These are phyloP conservation scores for Trypanosoma platydactyli DNA, from an alignment of 208 protist genomes.

Conservation along the genomic window DNA sequence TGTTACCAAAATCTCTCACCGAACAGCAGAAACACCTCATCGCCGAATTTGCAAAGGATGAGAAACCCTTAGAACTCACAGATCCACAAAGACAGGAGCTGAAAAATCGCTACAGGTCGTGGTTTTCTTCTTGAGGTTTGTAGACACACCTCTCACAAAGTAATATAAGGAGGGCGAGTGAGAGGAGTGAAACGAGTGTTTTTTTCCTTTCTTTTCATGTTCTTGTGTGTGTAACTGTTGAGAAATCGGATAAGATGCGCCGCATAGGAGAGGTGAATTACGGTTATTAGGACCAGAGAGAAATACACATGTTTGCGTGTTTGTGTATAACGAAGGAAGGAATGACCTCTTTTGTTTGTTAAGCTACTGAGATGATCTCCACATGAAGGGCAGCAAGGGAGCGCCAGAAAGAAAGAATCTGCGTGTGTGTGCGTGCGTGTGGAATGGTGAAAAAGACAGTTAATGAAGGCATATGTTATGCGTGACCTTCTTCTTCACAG, in stretches of 20 bases:
- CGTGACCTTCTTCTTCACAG: constrained; percentile 7
- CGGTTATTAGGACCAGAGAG: too few species aligned
- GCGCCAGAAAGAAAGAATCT: not conserved
- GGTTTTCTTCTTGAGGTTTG: constrained; percentile 55
- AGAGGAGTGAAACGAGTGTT: not conserved
- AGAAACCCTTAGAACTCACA: constrained; percentile 71
- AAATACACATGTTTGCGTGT: too few species aligned
- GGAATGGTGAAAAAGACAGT: not conserved
- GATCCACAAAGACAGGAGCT: constrained; percentile 82
- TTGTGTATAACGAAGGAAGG: too few species aligned
- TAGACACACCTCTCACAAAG: not conserved
- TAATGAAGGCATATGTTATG: constrained; percentile 3
- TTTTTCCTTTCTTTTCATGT: not conserved
- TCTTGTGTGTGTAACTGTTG: too few species aligned
- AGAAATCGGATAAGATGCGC: too few species aligned
- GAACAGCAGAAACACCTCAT: constrained; percentile 78
- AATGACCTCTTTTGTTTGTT: too few species aligned
- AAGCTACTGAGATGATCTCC: too few species aligned
- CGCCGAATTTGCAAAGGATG: constrained; percentile 84
- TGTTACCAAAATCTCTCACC: constrained; percentile 81
- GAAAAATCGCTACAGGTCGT: constrained; percentile 79
- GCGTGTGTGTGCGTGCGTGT: too few species aligned
- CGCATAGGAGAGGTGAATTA: too few species aligned
- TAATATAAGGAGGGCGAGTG: not conserved
- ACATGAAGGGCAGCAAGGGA: not conserved